Evolutionary conservation across 2,329 filamentous ascomycete species (phyloP), one percentile per base, ranked within the genome.

Genomic region (Diaporthe destruens): DNA sequence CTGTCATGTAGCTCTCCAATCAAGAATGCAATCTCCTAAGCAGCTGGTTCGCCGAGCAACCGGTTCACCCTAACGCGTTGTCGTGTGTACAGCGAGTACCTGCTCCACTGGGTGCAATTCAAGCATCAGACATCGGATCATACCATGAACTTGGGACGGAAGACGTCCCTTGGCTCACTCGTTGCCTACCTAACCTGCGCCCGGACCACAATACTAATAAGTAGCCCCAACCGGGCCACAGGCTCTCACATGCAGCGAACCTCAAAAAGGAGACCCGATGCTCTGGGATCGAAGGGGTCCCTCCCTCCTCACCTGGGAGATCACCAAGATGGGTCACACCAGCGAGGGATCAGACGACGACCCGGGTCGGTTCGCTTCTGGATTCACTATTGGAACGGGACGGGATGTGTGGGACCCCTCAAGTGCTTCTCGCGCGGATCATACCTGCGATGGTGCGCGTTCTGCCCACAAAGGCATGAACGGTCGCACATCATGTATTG

Each of bases 401-500:
- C 16, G 59, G 42, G 25, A 14, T 59, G 12, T 59, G 36, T 42
- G 57, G 9, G n/a, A 39, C 36, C 32, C 36, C 34, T 29, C n/a
- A n/a, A n/a, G n/a, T n/a, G n/a, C n/a, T n/a, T n/a, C 44, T 34
- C 34, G 61, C 2, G 44, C 18, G 32, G 47, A 39, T 53, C 61
- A 53, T 39, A 53, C 61, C 47, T 39, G 36, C 47, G 44, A 39
- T 14, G 20, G 9, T 65, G 36, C 51, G 61, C 59, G 34, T 36
- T 11, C 20, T 23, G 7, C 20, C 32, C 61, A 16, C 3, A 55
- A 55, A 65, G 57, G 66, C 71, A 72, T 70, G 39, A 72, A 29
- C 25, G 56, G 71, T 70, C 51, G 57, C 71, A 70, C 71, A 72
- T 70, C 66, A 70, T 65, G 71, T 72, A 44, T 72, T 72, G 71